A percentile compares a stretch with the other conserved stretches of the same genome.
These are phyloP conservation scores for Eucalyptus curtisii DNA, from an alignment of 345 rosid species.

Conservation along the genomic window DNA sequence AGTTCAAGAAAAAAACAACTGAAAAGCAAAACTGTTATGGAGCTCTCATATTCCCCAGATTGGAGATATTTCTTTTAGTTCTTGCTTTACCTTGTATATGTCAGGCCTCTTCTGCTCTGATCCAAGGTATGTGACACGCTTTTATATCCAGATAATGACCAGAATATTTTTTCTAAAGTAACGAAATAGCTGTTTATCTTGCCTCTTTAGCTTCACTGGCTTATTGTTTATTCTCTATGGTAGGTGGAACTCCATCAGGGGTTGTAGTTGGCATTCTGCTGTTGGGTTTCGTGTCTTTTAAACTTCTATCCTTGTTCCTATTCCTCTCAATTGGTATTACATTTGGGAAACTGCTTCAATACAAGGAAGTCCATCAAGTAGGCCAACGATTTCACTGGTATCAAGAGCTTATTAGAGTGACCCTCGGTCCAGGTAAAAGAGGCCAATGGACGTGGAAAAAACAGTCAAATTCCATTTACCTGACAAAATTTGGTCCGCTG, in stretches of 20 bases:
- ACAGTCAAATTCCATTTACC: slow-evolving; percentile 23
- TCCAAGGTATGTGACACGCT: slow-evolving; percentile 34
- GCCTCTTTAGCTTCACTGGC: neutral
- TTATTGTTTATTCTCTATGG: neutral
- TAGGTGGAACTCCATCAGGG: slow-evolving; percentile 40
- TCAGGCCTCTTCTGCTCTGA: slow-evolving; percentile 51
- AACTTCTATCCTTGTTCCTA: slow-evolving; percentile 44
- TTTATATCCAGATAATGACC: neutral
- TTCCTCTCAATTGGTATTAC: slow-evolving; percentile 85
- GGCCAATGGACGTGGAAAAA: slow-evolving; percentile 96
- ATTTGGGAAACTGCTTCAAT: slow-evolving; percentile 74
- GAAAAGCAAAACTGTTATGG: slow-evolving; percentile 41
- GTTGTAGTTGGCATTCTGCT: slow-evolving; percentile 43
- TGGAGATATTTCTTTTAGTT: slow-evolving; percentile 67
- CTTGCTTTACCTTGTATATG: slow-evolving; percentile 70
- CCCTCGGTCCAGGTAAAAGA: slow-evolving; percentile 89
- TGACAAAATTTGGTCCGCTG: slow-evolving; percentile 51
- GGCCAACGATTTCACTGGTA: slow-evolving; percentile 80
- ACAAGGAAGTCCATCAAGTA: slow-evolving; percentile 91
- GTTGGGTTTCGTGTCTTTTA: slow-evolving; percentile 33
- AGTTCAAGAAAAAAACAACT: slow-evolving; percentile 23
- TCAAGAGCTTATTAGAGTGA: slow-evolving; percentile 70
- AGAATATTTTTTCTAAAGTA: neutral
- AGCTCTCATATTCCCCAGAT: slow-evolving; percentile 65
- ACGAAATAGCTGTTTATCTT: neutral